phyloP scores from a whole-genome alignment of 176 grass and related monocot genomes.

The Bromus sterilis region DNA sequence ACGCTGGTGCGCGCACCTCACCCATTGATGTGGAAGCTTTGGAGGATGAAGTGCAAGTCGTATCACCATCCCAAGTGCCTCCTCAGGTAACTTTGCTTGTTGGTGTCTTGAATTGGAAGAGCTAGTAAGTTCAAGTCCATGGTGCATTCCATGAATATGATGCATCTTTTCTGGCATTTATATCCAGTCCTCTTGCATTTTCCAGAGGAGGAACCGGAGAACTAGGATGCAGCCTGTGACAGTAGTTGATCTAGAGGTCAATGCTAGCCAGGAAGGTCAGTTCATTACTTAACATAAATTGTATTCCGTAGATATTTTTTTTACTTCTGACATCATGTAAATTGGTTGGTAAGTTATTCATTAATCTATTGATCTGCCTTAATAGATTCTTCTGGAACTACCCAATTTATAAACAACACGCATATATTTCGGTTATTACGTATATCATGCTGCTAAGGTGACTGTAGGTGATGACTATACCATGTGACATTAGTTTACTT shows the following conservation, averaged over 20 bases:
- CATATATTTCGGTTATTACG: neutral
- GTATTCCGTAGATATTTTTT: neutral
- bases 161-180: neutral
- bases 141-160: neutral
- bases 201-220: slow-evolving; percentile 43
- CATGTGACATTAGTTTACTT: neutral
- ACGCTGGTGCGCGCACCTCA: neutral
- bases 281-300: neutral
- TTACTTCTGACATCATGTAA: neutral
- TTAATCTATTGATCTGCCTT: neutral
- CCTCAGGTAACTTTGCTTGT: neutral
- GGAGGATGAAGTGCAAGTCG: slow-evolving; percentile 35
- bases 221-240: neutral
- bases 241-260: slow-evolving; percentile 35
- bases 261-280: slow-evolving; percentile 28
- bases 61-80: slow-evolving; percentile 35
- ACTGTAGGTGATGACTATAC: neutral
- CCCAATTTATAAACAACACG: neutral
- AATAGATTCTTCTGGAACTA: neutral
- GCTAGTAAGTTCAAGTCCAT: neutral
- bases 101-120: neutral
- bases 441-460: neutral
- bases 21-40: slow-evolving; percentile 48
- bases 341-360: neutral
- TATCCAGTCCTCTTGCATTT: neutral